A percentile compares a stretch with the other conserved stretches of the same genome.
Evolutionary conservation across 1,284 basidiomycete genomes (phyloP).

Genomic region (Ganoderma sp.): DNA sequence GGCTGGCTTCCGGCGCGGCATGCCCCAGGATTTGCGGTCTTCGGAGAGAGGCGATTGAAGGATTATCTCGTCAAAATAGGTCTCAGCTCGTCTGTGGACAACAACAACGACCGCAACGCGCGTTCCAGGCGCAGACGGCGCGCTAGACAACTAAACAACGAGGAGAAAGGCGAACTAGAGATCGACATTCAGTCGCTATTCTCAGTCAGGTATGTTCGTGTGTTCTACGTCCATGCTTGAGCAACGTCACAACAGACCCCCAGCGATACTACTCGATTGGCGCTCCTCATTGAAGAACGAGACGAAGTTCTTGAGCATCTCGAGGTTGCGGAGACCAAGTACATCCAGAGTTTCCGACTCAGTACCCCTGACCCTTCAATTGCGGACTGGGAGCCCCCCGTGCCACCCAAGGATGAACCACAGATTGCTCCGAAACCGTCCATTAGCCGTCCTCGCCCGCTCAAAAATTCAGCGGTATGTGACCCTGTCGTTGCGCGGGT

Average conservation of each 20-base stretch:
- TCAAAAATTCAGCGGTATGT: slow-evolving; percentile 53
- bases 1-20: slow-evolving; percentile 69
- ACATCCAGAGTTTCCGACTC: slow-evolving; percentile 77
- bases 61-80: slow-evolving; percentile 69
- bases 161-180: slow-evolving; percentile 55
- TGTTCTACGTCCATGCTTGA: not conserved
- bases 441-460: slow-evolving; percentile 46
- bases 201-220: slow-evolving; percentile 64
- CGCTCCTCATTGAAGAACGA: slow-evolving; percentile 70
- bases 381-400: slow-evolving; percentile 44
- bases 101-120: slow-evolving; percentile 28
- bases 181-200: slow-evolving; percentile 76
- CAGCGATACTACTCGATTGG: slow-evolving; percentile 72
- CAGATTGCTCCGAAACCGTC: not conserved
- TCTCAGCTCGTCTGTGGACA: slow-evolving; percentile 60
- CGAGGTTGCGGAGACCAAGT: slow-evolving; percentile 78
- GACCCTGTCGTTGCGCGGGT: not conserved
- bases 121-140: slow-evolving; percentile 41
- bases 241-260: not conserved
- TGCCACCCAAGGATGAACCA: slow-evolving; percentile 40
- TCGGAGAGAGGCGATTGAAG: slow-evolving; percentile 76
- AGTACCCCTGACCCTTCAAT: slow-evolving; percentile 67
- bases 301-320: slow-evolving; percentile 76
- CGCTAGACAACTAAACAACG: slow-evolving; percentile 43
- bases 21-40: slow-evolving; percentile 67